Conservation (phyloP, 2,329 filamentous ascomycete genomes). For the Colletotrichum orchidophilum region DNA sequence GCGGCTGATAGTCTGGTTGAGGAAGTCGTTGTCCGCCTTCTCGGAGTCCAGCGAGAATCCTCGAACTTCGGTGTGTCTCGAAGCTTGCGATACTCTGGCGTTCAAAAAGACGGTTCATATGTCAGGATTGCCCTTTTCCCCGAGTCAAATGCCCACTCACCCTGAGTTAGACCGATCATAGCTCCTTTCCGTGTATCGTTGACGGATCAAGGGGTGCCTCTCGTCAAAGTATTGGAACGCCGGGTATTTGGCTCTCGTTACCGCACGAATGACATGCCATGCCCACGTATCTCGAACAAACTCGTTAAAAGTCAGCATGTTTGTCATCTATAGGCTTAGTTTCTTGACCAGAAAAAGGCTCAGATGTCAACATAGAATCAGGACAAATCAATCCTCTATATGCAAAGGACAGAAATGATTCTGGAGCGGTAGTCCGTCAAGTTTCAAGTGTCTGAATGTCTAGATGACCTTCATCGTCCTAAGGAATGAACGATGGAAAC, state of each 20-base stretch:
- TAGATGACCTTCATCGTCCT: constrained; percentile 3
- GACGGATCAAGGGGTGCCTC: constrained; percentile 13
- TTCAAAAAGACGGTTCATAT: background rate
- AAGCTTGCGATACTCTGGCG: background rate
- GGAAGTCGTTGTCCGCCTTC: background rate
- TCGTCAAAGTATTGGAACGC: constrained; percentile 29
- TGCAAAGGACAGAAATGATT: background rate
- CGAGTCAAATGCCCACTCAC: background rate
- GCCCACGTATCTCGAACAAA: constrained; percentile 24
- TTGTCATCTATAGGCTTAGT: background rate
- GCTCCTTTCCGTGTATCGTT: constrained; percentile 1
- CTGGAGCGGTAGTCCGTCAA: background rate
- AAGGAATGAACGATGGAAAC: background rate
- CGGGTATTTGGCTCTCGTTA: constrained; percentile 5
- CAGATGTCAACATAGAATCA: background rate
- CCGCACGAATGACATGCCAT: constrained; percentile 18
- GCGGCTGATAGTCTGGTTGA: constrained; percentile 2
- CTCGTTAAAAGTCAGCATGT: constrained; percentile 21
- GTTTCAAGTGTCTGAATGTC: background rate
- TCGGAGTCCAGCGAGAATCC: background rate
- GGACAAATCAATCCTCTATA: background rate
- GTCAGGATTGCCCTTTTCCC: background rate
- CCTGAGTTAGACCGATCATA: background rate
- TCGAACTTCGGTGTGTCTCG: background rate
- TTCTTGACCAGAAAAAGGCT: background rate